Evolutionary conservation across 2,329 filamentous ascomycete species (phyloP).

Genomic region (Xylariomycetidae sp.): DNA sequence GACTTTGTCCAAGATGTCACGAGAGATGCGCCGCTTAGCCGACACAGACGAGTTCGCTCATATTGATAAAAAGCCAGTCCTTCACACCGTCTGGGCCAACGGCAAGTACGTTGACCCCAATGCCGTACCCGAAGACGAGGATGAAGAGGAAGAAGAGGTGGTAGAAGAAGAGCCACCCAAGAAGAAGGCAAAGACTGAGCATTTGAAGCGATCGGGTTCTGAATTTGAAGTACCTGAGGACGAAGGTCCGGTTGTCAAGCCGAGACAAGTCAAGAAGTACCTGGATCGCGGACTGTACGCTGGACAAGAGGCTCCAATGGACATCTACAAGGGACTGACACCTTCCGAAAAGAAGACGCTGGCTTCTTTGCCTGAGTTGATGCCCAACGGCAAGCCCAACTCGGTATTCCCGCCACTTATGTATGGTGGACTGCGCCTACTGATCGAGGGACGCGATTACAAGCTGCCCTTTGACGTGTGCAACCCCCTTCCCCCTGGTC

Average conservation of each 20-base stretch:
- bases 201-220: slow-evolving; percentile 29
- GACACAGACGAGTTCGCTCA: slow-evolving; percentile 59
- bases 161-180: slow-evolving; percentile 23
- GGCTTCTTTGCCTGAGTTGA: slow-evolving; percentile 41
- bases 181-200: slow-evolving; percentile 27
- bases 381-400: slow-evolving; percentile 45
- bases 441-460: slow-evolving; percentile 75
- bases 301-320: slow-evolving; percentile 61
- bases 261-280: slow-evolving; percentile 66
- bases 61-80: slow-evolving; percentile 53
- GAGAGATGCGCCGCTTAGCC: slow-evolving; percentile 56
- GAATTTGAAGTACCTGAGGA: slow-evolving; percentile 31
- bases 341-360: slow-evolving; percentile 47
- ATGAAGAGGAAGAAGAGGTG: slow-evolving; percentile 9
- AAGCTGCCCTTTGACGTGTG: slow-evolving; percentile 88
- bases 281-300: slow-evolving; percentile 80
- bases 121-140: slow-evolving; percentile 30
- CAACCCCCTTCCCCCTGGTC: slow-evolving; percentile 76
- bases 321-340: slow-evolving; percentile 45
- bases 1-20: slow-evolving; percentile 41
- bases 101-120: slow-evolving; percentile 53
- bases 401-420: slow-evolving; percentile 69
- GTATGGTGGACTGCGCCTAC: slow-evolving; percentile 66
- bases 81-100: slow-evolving; percentile 60
- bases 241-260: slow-evolving; percentile 31